Evolutionary conservation across 345 rosid species (phyloP).

Genomic region (Salix brachista): DNA sequence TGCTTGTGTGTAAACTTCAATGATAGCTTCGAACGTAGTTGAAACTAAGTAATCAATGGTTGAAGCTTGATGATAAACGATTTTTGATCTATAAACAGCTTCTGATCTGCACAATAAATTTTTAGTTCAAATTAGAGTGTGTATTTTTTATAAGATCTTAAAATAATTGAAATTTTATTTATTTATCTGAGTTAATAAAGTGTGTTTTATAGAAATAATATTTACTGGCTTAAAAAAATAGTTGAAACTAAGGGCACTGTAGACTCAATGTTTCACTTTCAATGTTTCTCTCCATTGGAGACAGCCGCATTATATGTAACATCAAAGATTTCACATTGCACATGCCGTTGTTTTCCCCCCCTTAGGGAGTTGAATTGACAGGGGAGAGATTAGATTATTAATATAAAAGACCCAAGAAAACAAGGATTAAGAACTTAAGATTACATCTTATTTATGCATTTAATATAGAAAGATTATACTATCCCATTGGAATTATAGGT

Average conservation of each 20-base stretch:
- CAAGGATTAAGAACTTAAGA: neutral
- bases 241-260: neutral
- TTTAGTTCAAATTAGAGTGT: no score
- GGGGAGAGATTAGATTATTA: neutral
- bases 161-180: no score
- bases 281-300: neutral
- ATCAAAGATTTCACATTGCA: neutral
- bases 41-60: neutral
- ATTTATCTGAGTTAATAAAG: no score
- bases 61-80: no score
- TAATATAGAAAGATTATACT: neutral
- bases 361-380: neutral
- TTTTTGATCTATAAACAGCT: no score
- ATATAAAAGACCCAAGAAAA: neutral
- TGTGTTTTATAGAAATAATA: no score
- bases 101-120: no score
- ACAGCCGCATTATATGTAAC: neutral
- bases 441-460: neutral
- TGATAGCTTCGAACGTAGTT: neutral
- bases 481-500: neutral
- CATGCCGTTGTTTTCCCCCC: neutral
- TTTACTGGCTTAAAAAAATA: no score
- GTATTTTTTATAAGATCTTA: no score
- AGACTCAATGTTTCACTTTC: no score
- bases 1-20: neutral